Percentiles rank a stretch among this genome's conserved stretches.
phyloP scores from a whole-genome alignment of 176 grass and related monocot species.

The Oryza longistaminata region DNA sequence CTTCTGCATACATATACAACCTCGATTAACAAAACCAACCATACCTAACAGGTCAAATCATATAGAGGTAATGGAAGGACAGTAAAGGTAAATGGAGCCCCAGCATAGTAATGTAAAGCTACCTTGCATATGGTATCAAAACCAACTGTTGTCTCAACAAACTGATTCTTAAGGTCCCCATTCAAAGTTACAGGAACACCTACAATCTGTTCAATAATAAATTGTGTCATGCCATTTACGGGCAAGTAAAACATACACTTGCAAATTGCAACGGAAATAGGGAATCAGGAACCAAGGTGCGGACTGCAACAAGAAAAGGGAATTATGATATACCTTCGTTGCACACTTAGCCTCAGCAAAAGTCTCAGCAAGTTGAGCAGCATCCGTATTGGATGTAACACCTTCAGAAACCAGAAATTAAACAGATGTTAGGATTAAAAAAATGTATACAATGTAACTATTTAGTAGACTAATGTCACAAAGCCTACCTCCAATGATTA shows the following conservation, averaged over 20 bases:
- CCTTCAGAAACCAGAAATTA: slow-evolving; percentile 47
- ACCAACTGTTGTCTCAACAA: slow-evolving; percentile 96
- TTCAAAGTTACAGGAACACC: slow-evolving; percentile 99
- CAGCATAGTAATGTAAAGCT: slow-evolving; percentile 16
- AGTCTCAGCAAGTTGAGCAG: slow-evolving; percentile 93
- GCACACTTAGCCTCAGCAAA: slow-evolving; percentile 91
- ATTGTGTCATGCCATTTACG: slow-evolving; percentile 5
- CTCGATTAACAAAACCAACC: background rate
- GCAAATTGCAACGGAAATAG: slow-evolving; percentile 7
- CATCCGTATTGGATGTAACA: slow-evolving; percentile 98
- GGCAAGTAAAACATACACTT: background rate
- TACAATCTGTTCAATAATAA: slow-evolving; percentile 63
- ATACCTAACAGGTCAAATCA: background rate
- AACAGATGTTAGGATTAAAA: background rate
- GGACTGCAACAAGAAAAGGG: background rate
- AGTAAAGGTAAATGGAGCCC: background rate
- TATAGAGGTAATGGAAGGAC: background rate
- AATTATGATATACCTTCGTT: slow-evolving; percentile 65
- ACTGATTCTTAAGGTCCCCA: slow-evolving; percentile 98
- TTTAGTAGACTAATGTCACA: slow-evolving; percentile 8
- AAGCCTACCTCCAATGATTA: slow-evolving; percentile 90
- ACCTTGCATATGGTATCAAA: slow-evolving; percentile 99
- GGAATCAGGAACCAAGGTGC: slow-evolving; percentile 10
- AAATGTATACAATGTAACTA: slow-evolving; percentile 5
- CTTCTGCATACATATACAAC: background rate